Evolutionary conservation across 345 rosid species (phyloP), one percentile per base, ranked within the genome.

Genomic region (Linum trigynum): DNA sequence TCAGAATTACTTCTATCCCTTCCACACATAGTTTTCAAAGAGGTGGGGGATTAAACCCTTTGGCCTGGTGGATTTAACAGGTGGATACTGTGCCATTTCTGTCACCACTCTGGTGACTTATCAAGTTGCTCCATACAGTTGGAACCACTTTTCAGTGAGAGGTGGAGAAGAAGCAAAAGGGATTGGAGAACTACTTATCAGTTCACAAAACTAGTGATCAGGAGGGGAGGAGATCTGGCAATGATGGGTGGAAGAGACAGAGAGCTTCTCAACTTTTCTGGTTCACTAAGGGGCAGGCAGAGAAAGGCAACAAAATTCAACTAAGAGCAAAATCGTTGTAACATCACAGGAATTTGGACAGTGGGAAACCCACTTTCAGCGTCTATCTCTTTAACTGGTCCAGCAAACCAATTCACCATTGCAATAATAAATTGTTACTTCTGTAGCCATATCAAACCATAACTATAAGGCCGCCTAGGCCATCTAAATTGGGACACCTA

Each of bases 291-390:
- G 12, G 14, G 58, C 16, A 12, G 4, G 58, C 4, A 12, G n/a
- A 5, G 58, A 55, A 55, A 55, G 58, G 16, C 12, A 55, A 55
- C 4, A 55, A 4, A 11, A 11, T 11, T 14, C 12, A 5, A 55
- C 4, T 55, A 55, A 55, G 12, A 55, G 16, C 12, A 11, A 11
- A 58, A 6, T 42, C 57, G 32, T 23, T 59, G 10, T 39, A 40
- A 36, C 51, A 16, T 39, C 65, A 43, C 40, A 43, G 32, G 53
- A 58, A 66, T 45, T 17, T 64, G 23, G 63, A 35, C 64, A 59
- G 65, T 62, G 57, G 45, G 57, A 48, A 69, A 50, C 65, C 70
- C 78, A 71, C 74, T 67, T 56, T 56, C 67, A 40, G 35, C 11
- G 63, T 67, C 57, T 64, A 48, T 10, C 14, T 15, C 14, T n/a